Percentiles rank a stretch among this genome's conserved stretches.
phyloP scores from a whole-genome alignment of 306 rosid genomes.

The Rubus idaeus region DNA sequence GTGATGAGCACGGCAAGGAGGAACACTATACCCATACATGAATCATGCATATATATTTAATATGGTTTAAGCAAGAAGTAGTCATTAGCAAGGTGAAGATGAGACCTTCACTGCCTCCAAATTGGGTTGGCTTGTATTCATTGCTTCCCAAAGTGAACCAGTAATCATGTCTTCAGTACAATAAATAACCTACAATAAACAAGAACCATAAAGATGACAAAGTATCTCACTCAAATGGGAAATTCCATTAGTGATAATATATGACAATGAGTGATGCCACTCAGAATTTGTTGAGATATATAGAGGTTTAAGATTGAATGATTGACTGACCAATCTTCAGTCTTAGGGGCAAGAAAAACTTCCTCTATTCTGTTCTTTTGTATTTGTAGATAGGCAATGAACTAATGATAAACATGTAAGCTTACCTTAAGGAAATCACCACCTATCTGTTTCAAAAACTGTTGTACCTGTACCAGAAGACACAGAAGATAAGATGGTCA shows the following conservation, averaged over 20 bases:
- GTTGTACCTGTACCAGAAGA: constrained; percentile 64
- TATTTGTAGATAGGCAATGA: constrained; percentile 2
- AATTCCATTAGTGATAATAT: background rate
- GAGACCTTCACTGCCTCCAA: constrained; percentile 63
- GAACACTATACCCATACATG: background rate
- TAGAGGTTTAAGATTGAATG: background rate
- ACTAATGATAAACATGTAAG: constrained; percentile 12
- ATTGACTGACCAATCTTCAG: background rate
- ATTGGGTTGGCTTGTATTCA: constrained; percentile 63
- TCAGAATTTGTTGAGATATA: no score
- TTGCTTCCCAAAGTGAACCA: constrained; percentile 76
- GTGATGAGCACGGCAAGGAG: background rate
- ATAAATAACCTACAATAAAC: constrained; percentile 50
- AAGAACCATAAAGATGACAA: background rate
- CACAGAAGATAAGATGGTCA: constrained; percentile 17
- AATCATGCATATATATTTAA: constrained; percentile 6
- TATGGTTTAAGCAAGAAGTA: constrained; percentile 17
- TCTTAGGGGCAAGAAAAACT: background rate
- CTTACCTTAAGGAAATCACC: constrained; percentile 88
- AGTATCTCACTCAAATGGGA: background rate
- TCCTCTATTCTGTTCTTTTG: background rate
- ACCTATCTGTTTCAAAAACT: constrained; percentile 70
- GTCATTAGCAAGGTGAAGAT: constrained; percentile 20
- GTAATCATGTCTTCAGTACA: constrained; percentile 84
- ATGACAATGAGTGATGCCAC: background rate